phyloP scores from a whole-genome alignment of 495 filamentous ascomycete genomes.

The Talaromyces trachyspermus region DNA sequence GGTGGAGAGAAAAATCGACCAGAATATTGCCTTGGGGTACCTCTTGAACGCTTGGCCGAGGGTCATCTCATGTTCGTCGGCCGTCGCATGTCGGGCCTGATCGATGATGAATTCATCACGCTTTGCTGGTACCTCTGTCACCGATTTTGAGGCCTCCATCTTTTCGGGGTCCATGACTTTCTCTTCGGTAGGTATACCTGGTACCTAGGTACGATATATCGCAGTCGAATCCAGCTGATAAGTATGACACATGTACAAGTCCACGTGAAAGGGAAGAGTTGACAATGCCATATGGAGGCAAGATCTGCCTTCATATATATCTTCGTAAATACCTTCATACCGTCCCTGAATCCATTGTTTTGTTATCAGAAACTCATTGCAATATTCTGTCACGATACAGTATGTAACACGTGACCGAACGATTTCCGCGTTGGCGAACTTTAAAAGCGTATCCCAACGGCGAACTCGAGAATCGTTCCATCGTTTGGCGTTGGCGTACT shows the following conservation, averaged over 20 bases:
- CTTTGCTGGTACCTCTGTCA: neutral
- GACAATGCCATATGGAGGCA: constrained; percentile 2
- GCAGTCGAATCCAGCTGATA: neutral
- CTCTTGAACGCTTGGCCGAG: constrained; percentile 11
- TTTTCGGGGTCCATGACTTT: constrained; percentile 4
- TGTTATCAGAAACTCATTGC: constrained; percentile 4
- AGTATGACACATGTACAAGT: constrained; percentile 4
- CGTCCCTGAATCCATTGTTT: no score
- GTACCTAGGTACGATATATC: no score
- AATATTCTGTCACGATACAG: neutral
- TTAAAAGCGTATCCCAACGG: constrained; percentile 1
- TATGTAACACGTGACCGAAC: constrained; percentile 1
- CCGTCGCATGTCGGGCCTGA: constrained; percentile 11
- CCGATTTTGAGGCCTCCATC: neutral
- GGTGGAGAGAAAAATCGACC: constrained; percentile 35
- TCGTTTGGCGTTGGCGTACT: constrained; percentile 1
- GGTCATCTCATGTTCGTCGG: constrained; percentile 17
- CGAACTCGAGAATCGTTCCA: neutral
- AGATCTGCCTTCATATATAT: constrained; percentile 1
- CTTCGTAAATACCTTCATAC: neutral
- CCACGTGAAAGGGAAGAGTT: neutral
- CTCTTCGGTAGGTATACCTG: no score
- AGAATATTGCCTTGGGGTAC: constrained; percentile 41
- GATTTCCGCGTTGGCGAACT: constrained; percentile 4
- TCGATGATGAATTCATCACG: constrained; percentile 1